phyloP scores from a whole-genome alignment of 73 alveolate species.

The Effrenium voratum region DNA sequence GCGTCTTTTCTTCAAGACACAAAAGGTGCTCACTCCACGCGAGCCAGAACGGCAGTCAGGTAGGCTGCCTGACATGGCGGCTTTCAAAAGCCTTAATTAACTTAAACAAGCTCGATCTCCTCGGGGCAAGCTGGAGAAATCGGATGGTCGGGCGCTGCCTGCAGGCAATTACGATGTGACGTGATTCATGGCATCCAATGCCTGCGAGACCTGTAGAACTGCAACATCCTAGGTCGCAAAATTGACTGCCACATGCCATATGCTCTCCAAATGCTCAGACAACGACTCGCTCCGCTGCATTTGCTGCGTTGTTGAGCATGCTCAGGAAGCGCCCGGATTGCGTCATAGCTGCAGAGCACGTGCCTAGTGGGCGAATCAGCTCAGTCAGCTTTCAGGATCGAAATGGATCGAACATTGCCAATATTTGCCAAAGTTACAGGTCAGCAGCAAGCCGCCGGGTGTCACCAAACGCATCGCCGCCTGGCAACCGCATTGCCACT shows the following conservation, averaged over 20 bases:
- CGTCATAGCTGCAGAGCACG: constrained; percentile 40
- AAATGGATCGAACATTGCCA: neutral
- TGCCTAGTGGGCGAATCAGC: neutral
- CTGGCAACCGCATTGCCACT: no score
- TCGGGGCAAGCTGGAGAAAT: constrained; percentile 28
- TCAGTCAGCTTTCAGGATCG: neutral
- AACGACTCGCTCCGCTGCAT: neutral
- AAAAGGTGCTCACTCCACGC: constrained; percentile 52
- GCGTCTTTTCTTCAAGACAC: no score
- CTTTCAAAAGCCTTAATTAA: neutral
- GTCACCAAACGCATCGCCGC: constrained; percentile 22
- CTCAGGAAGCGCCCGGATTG: constrained; percentile 31
- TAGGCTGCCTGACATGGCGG: neutral
- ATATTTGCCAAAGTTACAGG: neutral
- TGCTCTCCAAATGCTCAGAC: no score
- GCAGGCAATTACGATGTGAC: neutral
- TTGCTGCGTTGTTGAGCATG: constrained; percentile 5
- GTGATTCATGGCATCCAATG: neutral
- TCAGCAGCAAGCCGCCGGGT: constrained; percentile 21
- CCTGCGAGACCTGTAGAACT: constrained; percentile 10
- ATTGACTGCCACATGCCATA: neutral
- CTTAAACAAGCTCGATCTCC: neutral
- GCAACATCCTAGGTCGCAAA: constrained; percentile 35
- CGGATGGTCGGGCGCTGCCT: constrained; percentile 46
- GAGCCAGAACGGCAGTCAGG: neutral